Conservation (phyloP, 306 rosid species). For the Dalbergia cultrata region DNA sequence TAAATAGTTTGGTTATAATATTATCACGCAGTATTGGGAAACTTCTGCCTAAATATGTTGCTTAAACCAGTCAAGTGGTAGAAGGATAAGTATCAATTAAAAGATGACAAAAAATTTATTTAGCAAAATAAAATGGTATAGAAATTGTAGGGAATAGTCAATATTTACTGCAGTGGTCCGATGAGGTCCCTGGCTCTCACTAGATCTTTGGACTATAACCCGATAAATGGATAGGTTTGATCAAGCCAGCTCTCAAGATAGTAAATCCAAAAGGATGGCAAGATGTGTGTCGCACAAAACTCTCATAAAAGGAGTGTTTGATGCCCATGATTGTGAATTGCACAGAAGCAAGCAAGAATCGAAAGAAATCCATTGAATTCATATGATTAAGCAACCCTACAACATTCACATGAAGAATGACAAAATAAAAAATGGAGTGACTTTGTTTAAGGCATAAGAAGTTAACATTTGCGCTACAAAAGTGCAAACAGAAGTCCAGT, state of each 20-base stretch:
- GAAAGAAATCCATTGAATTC: slow-evolving; percentile 76
- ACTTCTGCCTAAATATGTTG: slow-evolving; percentile 34
- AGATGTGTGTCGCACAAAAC: slow-evolving; percentile 80
- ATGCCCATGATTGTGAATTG: slow-evolving; percentile 86
- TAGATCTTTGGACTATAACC: slow-evolving; percentile 59
- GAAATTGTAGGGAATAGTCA: slow-evolving; percentile 31
- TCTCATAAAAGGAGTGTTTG: slow-evolving; percentile 79
- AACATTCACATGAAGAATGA: slow-evolving; percentile 44
- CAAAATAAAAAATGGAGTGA: slow-evolving; percentile 8
- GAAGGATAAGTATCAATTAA: slow-evolving; percentile 24
- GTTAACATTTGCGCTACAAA: slow-evolving; percentile 31
- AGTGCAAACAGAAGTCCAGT: slow-evolving; percentile 12
- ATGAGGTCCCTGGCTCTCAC: slow-evolving; percentile 37
- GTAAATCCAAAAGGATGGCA: slow-evolving; percentile 85
- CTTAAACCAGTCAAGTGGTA: slow-evolving; percentile 38
- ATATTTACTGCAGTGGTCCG: slow-evolving; percentile 46
- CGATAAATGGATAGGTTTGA: slow-evolving; percentile 71
- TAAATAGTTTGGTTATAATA: slow-evolving; percentile 46
- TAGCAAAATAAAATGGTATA: slow-evolving; percentile 38
- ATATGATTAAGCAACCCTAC: slow-evolving; percentile 81
- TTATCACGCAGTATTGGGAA: slow-evolving; percentile 13
- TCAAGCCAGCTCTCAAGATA: slow-evolving; percentile 85
- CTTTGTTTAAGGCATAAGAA: slow-evolving; percentile 14
- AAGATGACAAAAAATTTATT: slow-evolving; percentile 13
- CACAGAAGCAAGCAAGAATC: slow-evolving; percentile 86